These are phyloP conservation scores for Trichopus zeylanicus DNA, from an alignment of 116 monocot species.

Conservation along the genomic window DNA sequence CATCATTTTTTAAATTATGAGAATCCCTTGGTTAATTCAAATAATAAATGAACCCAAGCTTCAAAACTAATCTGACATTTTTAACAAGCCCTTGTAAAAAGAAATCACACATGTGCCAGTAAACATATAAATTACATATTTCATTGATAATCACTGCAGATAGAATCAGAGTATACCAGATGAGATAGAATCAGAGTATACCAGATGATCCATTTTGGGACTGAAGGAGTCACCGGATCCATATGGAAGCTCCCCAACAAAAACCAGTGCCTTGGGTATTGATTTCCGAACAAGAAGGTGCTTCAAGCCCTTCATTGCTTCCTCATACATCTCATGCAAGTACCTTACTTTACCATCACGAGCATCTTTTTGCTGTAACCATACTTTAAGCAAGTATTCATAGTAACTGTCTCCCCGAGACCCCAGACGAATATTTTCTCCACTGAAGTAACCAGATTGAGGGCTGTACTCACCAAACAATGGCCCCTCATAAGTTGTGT, in stretches of 20 bases:
- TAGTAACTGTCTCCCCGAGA: conserved; percentile 99
- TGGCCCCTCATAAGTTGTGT: not conserved
- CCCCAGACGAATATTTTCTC: conserved; percentile 88
- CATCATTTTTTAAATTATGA: too few species aligned
- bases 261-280: conserved; percentile 80
- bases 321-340: conserved; percentile 85
- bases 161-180: not conserved
- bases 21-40: too few species aligned
- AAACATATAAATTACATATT: too few species aligned
- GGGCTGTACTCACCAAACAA: conserved; percentile 47
- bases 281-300: conserved; percentile 91
- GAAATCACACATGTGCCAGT: too few species aligned
- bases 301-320: conserved; percentile 90
- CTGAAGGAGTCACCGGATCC: conserved; percentile 59
- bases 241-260: conserved; percentile 96
- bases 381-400: conserved; percentile 94
- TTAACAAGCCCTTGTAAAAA: too few species aligned
- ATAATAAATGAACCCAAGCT: too few species aligned
- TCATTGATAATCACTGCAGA: too few species aligned
- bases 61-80: too few species aligned
- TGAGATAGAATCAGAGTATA: conserved; percentile 19
- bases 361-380: conserved; percentile 69
- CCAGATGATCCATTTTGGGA: conserved; percentile 99
- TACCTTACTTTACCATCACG: conserved; percentile 45
- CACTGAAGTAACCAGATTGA: conserved; percentile 76